Evolutionary conservation across 2,329 filamentous ascomycete species (phyloP).

Genomic region (Fusarium sublunatum): DNA sequence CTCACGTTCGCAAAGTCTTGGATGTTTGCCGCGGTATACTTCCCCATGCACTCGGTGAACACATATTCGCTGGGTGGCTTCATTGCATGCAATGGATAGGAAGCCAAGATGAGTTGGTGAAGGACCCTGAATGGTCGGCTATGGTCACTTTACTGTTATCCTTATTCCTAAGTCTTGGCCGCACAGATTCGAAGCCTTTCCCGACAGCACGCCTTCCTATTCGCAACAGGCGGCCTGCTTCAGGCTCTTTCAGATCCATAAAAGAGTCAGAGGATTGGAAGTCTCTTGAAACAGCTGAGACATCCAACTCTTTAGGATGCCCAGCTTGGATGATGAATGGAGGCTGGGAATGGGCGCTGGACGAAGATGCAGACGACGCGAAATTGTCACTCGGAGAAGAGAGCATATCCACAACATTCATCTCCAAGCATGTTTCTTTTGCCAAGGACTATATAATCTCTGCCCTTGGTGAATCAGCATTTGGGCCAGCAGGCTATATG

Average conservation of each 20-base stretch:
- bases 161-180: conserved; percentile 70
- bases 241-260: conserved; percentile 52
- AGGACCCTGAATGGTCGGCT: conserved; percentile 76
- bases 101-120: conserved; percentile 57
- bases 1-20: conserved; percentile 71
- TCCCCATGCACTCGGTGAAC: conserved; percentile 68
- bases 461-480: conserved; percentile 64
- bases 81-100: conserved; percentile 77
- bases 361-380: conserved; percentile 59
- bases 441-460: conserved; percentile 75
- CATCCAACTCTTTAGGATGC: conserved; percentile 60
- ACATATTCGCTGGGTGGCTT: conserved; percentile 77
- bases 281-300: conserved; percentile 59
- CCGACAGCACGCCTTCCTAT: conserved; percentile 46
- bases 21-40: conserved; percentile 73
- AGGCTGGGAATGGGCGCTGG: conserved; percentile 78
- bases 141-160: conserved; percentile 72
- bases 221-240: conserved; percentile 49
- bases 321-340: conserved; percentile 69
- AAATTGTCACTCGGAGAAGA: conserved; percentile 45
- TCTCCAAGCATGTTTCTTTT: conserved; percentile 65
- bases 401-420: conserved; percentile 53
- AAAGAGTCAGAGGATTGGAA: conserved; percentile 60
- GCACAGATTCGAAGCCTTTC: conserved; percentile 44
- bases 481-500: conserved; percentile 69